Evolutionary conservation across 169 alveolate genomes (phyloP), one percentile per base, ranked within the genome.

Genomic region (Plasmodium vivax): DNA sequence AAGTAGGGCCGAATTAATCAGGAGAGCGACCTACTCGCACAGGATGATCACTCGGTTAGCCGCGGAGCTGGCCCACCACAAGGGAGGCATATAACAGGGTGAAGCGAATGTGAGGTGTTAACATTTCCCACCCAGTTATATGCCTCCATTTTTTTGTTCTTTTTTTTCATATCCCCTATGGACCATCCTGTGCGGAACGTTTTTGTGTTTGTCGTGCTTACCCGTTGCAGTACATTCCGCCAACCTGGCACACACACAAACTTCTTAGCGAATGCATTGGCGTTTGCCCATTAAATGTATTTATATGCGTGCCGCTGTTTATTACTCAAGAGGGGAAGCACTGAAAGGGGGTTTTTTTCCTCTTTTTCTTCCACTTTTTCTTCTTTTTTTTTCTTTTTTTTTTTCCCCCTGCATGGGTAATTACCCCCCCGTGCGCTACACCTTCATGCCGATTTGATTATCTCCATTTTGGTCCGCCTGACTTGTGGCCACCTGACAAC

Each of bases 391-490:
- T n/a, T 62, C 9, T 68, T 68, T 27, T 68, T 19, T 68, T 68
- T 8, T 68, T 23, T 68, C 23, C 19, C 9, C 77, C 77, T 8
- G 14, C 77, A 68, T 68, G 16, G 77, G 19, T 19, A 68, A 27
- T 68, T 68, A 68, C 38, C 19, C 38, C 0, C 77, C 77, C 41
- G 38, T 68, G 16, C 77, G 38, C 16, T 68, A 68, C 41, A 30
- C 77, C 38, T 68, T 68, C 38, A 68, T 68, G 77, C 77, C 77
- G 77, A 68, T 68, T 68, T 68, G 43, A 68, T 30, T 68, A 27
- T 68, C 77, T 19, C 38, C 38, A 68, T 68, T 68, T 68, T 68
- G 77, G 38, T 68, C 43, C 77, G 41, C 77, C 38, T 68, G 32
- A 9, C 34, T 8, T 68, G 19, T 68, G 77, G 38, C 38, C 77